Evolutionary conservation across 331 rosid species (phyloP).

Genomic region (Rosa hybrid): DNA sequence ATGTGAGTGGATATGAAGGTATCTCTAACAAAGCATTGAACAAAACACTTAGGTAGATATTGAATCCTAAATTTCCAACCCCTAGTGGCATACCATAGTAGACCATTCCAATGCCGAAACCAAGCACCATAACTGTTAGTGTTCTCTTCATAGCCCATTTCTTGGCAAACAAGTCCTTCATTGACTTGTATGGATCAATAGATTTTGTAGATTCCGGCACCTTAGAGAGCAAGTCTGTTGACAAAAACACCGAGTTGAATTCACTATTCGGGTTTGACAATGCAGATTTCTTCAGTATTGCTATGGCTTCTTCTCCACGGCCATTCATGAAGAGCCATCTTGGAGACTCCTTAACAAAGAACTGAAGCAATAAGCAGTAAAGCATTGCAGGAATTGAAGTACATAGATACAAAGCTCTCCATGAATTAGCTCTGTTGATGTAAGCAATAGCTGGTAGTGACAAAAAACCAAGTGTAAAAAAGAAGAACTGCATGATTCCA

Average conservation of each 20-base stretch:
- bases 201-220: neutral
- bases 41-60: slow-evolving; percentile 31
- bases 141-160: slow-evolving; percentile 32
- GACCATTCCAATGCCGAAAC: slow-evolving; percentile 42
- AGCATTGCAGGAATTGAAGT: slow-evolving; percentile 22
- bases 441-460: slow-evolving; percentile 23
- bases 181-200: slow-evolving; percentile 18
- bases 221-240: neutral
- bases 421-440: slow-evolving; percentile 16
- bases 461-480: slow-evolving; percentile 21
- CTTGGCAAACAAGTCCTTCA: slow-evolving; percentile 23
- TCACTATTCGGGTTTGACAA: neutral
- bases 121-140: slow-evolving; percentile 33
- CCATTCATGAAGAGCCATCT: slow-evolving; percentile 23
- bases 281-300: neutral
- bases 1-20: slow-evolving; percentile 31
- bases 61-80: slow-evolving; percentile 37
- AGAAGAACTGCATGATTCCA: slow-evolving; percentile 24
- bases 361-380: slow-evolving; percentile 14
- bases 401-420: slow-evolving; percentile 18
- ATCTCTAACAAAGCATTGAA: slow-evolving; percentile 37
- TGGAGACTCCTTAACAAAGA: slow-evolving; percentile 22
- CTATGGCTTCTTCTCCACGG: slow-evolving; percentile 9
- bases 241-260: neutral
- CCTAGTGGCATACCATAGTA: slow-evolving; percentile 48